phyloP scores from a whole-genome alignment of 495 filamentous ascomycete genomes.

The Penicillium ucsense region DNA sequence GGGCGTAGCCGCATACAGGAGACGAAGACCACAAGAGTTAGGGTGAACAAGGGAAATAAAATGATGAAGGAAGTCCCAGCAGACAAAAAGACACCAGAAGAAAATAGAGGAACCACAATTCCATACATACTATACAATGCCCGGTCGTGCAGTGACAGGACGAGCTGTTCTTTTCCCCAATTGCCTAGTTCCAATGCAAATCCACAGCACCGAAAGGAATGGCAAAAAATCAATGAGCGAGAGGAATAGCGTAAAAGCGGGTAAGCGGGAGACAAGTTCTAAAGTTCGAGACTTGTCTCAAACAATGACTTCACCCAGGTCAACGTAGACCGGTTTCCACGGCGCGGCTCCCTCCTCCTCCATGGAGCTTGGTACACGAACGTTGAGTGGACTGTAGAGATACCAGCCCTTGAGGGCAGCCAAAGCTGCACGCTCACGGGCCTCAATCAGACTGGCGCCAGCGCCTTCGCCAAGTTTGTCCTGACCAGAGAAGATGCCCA shows the following conservation, averaged over 20 bases:
- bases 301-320: constrained; percentile 81
- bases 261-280: constrained; percentile 6
- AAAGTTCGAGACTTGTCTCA: constrained; percentile 24
- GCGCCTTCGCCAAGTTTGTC: constrained; percentile 85
- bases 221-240: constrained; percentile 15
- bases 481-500: constrained; percentile 80
- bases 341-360: constrained; percentile 51
- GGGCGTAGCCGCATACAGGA: constrained; percentile 8
- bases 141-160: constrained; percentile 26
- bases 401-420: constrained; percentile 90
- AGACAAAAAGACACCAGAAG: constrained; percentile 25
- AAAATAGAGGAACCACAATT: constrained; percentile 26
- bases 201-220: constrained; percentile 17
- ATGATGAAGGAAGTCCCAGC: constrained; percentile 6
- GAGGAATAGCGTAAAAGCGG: constrained; percentile 18
- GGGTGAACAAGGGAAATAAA: constrained; percentile 10
- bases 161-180: constrained; percentile 14
- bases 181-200: constrained; percentile 20
- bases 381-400: constrained; percentile 70
- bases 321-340: constrained; percentile 80
- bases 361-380: constrained; percentile 71
- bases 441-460: constrained; percentile 65
- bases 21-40: constrained; percentile 5
- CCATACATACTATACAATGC: constrained; percentile 36
- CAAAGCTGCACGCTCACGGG: constrained; percentile 67